Evolutionary conservation across 2,329 filamentous ascomycete species (phyloP), one percentile per base, ranked within the genome.

Genomic region (Bimuria novae-zelandiae): DNA sequence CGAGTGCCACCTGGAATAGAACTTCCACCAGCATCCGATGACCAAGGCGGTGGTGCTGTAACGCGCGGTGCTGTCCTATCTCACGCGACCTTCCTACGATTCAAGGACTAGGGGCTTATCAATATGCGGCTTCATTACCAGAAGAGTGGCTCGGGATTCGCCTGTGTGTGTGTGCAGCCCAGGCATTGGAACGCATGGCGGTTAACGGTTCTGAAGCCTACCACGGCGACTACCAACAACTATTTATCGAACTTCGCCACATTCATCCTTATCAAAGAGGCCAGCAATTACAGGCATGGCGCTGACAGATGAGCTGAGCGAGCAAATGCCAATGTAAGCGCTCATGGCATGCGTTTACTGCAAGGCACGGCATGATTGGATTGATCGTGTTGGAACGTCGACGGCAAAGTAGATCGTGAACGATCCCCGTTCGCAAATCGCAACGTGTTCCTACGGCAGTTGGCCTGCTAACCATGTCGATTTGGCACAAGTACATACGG

Each of bases 21-120:
- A 36, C 25, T 29, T 27, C 17, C 23, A 17, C n/a, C 12, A 48
- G n/a, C 40, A 35, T 51, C 52, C 52, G 48, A 51, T 39, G 41
- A 52, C 52, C 52, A 49, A 49, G 52, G 21, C 33, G 8, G 30
- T 48, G 52, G 52, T 33, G 33, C 44, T 49, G 41, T 55, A 51
- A 49, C 40, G 32, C 35, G 41, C 33, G n/a, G n/a, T n/a, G n/a
- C n/a, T n/a, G n/a, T 33, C 7, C 43, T 11, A 29, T 27, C 35
- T 32, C 43, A 42, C 39, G 32, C 49, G 47, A 29, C 32, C 41
- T 22, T 7, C 25, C 11, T n/a, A 23, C 22, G 19, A 30, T 27
- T 35, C 33, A 35, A 11, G 29, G 32, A 27, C 37, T 37, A 21
- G 43, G 42, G 36, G 41, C 36, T 49, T 48, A 51, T 55, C 36